A percentile compares a stretch with the other conserved stretches of the same genome.
Conservation (phyloP, 805 yeast genomes). For the Kazachstania martiniae region DNA sequence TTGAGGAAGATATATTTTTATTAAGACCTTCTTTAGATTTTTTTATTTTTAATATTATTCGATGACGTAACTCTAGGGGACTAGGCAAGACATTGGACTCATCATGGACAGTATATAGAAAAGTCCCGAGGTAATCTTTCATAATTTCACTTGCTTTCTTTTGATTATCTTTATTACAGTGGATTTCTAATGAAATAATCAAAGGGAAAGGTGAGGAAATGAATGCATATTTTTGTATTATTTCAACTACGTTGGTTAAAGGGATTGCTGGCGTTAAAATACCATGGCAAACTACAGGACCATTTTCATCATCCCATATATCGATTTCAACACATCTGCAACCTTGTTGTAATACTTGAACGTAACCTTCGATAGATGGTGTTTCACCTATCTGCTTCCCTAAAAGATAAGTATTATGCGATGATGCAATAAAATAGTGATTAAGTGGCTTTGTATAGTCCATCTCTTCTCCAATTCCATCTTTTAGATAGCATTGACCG, state of each 20-base stretch:
- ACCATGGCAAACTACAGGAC: slow-evolving; percentile 89
- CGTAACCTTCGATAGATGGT: slow-evolving; percentile 83
- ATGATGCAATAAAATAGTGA: slow-evolving; percentile 83
- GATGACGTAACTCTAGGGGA: slow-evolving; percentile 62
- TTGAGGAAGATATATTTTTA: slow-evolving; percentile 6
- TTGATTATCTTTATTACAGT: slow-evolving; percentile 66
- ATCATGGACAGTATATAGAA: slow-evolving; percentile 23
- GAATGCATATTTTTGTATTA: slow-evolving; percentile 78
- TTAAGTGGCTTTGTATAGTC: slow-evolving; percentile 51
- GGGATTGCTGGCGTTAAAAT: slow-evolving; percentile 70
- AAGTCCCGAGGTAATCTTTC: slow-evolving; percentile 47
- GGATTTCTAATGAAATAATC: slow-evolving; percentile 74
- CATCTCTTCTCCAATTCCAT: too few relatives aligned
- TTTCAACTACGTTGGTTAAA: slow-evolving; percentile 55
- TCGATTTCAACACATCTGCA: slow-evolving; percentile 94
- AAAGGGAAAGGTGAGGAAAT: slow-evolving; percentile 80
- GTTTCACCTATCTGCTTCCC: slow-evolving; percentile 85
- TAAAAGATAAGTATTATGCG: slow-evolving; percentile 84
- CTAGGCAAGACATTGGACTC: slow-evolving; percentile 41
- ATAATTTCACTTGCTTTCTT: slow-evolving; percentile 42
- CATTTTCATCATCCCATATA: slow-evolving; percentile 78
- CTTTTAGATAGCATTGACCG: slow-evolving; percentile 20
- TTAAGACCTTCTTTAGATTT: slow-evolving; percentile 27
- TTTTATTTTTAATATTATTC: slow-evolving; percentile 70
- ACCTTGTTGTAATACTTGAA: slow-evolving; percentile 78